These are phyloP conservation scores for Colletotrichum sp. DNA, from an alignment of 2,329 filamentous ascomycete species.

Conservation along the genomic window DNA sequence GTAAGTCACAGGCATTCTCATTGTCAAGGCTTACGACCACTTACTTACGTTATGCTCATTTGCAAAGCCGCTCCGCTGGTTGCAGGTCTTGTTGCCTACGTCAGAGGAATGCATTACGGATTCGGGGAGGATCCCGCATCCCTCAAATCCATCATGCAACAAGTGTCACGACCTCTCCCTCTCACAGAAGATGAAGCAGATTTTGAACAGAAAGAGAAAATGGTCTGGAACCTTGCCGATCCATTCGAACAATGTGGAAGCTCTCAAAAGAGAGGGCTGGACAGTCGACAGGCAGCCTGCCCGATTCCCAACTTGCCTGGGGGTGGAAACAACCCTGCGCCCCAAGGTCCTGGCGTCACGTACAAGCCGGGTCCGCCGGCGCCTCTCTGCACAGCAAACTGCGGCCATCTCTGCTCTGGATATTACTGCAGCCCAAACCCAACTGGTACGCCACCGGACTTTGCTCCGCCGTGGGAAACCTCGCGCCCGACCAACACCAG, in stretches of 20 bases:
- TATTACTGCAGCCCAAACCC: not conserved
- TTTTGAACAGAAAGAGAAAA: not conserved
- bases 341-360: not conserved
- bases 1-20: not conserved
- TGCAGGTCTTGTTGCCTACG: not conserved
- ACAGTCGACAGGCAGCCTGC: not conserved
- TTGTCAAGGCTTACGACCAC: not conserved
- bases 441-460: not conserved
- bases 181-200: not conserved
- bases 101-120: not conserved
- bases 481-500: not conserved
- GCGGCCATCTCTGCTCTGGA: not conserved
- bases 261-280: not conserved
- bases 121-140: not conserved
- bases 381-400: not conserved
- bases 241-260: not conserved
- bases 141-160: not conserved
- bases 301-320: not conserved
- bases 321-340: not conserved
- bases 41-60: not conserved
- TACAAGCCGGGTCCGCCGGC: not conserved
- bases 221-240: not conserved
- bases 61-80: not conserved
- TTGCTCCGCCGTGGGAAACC: not conserved
- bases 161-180: not conserved